Base-by-base conservation (phyloP, 768 basidiomycete genomes). In the Lactarius psammicola region DNA sequence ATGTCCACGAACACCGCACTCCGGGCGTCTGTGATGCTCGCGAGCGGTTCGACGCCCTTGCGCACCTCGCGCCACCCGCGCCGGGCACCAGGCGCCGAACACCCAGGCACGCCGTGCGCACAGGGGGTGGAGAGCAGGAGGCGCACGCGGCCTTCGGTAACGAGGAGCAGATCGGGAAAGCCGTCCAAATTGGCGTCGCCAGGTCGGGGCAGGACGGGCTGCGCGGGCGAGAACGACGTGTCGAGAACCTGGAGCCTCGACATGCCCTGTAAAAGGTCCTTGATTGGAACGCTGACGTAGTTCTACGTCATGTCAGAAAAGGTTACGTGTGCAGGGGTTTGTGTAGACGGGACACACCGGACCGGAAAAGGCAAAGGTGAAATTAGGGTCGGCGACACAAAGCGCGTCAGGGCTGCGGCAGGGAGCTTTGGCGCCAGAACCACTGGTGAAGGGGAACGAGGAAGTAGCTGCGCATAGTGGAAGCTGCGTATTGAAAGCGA, bases 181-280 rank as follows among this genome's bases (percentile, higher is more conserved):
- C 97, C 97, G 73, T 98, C 95, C 23, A 96, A 80, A 75, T 98
- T 90, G 59, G 84, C 88, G 76, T 99, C 97, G 36, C 95, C 97
- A 0, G 95, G 77, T 67, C 87, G 88, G 56, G 98, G 75, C 0
- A 93, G 82, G 18, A 95, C 76, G 0, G 95, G 94, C 6, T 95
- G 74, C 0, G 86, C 70, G 0, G 92, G 90, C 1, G 74, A 79
- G 71, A 83, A 84, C 0, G 88, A 83, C 4, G 81, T 84, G 71
- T 95, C 91, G 8, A 84, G 75, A 3, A 92, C 86, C 13, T 94
- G 84, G 11, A 97, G 83, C 3, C 85, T 51, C 20, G 75, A 71
- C 6, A 73, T 70, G 2, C 30, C 65, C 15, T 84, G 80, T 65
- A 91, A 83, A 11, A 95, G 76, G 3, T 81, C 77, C 0, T 83